Evolutionary conservation across 345 rosid genomes (phyloP).

Genomic region (Streptanthus diversifolius): DNA sequence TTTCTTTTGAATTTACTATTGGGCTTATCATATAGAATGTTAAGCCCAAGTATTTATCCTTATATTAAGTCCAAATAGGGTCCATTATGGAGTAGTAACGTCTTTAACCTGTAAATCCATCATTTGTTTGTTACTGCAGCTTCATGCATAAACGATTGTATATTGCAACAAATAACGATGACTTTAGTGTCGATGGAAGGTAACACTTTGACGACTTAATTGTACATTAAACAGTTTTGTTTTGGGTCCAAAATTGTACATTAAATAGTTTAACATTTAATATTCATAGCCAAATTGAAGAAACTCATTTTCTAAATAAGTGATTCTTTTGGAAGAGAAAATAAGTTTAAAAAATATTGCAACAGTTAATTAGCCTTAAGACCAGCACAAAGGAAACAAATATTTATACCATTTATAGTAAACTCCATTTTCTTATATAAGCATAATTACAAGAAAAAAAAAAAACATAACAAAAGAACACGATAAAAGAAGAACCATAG

Average conservation of each 20-base stretch:
- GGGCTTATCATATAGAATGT: conserved; percentile 1
- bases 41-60: neutral
- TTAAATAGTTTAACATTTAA: too few relatives aligned
- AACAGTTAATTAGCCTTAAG: conserved; percentile 31
- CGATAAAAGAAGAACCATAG: neutral
- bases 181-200: too few relatives aligned
- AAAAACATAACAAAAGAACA: neutral
- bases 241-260: neutral
- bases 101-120: too few relatives aligned
- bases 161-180: too few relatives aligned
- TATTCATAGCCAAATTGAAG: neutral
- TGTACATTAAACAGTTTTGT: neutral
- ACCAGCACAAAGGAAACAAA: conserved; percentile 21
- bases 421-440: conserved; percentile 21
- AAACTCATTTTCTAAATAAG: neutral
- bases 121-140: too few relatives aligned
- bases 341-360: neutral
- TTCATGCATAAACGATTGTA: too few relatives aligned
- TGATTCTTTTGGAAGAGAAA: neutral
- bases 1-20: neutral
- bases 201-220: neutral
- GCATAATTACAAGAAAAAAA: neutral
- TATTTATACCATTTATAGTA: conserved; percentile 19
- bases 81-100: too few relatives aligned
- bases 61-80: too few relatives aligned